Evolutionary conservation across 148 eudicot species (phyloP).

Genomic region (Persicaria maculosa): DNA sequence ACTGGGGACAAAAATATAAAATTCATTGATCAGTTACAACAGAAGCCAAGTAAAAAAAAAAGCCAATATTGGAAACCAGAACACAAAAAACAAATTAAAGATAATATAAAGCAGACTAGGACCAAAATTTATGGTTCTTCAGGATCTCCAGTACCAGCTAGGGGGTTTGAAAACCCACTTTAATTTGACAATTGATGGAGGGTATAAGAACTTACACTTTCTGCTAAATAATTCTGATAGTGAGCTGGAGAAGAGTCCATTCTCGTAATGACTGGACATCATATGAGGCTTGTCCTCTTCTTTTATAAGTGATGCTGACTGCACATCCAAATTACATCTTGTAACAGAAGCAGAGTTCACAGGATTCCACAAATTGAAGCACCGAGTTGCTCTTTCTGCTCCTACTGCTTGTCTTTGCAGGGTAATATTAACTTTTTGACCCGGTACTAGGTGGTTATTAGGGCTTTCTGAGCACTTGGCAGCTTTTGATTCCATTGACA

Average conservation of each 20-base stretch:
- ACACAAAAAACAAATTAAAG: not conserved
- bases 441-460: constrained; percentile 22
- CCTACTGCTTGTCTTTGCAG: constrained; percentile 42
- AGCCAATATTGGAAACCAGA: not conserved
- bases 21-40: not conserved
- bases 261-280: constrained; percentile 45
- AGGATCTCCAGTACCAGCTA: not conserved
- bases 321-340: constrained; percentile 25
- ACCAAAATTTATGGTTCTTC: not conserved
- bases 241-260: constrained; percentile 74
- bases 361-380: constrained; percentile 32
- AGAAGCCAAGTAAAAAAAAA: not conserved
- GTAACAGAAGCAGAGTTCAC: constrained; percentile 29
- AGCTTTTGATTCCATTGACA: constrained; percentile 29
- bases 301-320: constrained; percentile 20
- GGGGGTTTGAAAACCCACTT: not conserved
- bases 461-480: constrained; percentile 28
- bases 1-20: constrained; percentile 26
- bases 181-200: not conserved
- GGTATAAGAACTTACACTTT: constrained; percentile 45
- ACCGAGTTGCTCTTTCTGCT: constrained; percentile 43
- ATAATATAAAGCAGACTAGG: not conserved
- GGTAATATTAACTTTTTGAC: constrained; percentile 32
- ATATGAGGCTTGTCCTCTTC: constrained; percentile 27
- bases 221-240: constrained; percentile 54